Evolutionary conservation across 2,329 filamentous ascomycete genomes (phyloP).

Genomic region (Berkeleyomyces rouxiae): DNA sequence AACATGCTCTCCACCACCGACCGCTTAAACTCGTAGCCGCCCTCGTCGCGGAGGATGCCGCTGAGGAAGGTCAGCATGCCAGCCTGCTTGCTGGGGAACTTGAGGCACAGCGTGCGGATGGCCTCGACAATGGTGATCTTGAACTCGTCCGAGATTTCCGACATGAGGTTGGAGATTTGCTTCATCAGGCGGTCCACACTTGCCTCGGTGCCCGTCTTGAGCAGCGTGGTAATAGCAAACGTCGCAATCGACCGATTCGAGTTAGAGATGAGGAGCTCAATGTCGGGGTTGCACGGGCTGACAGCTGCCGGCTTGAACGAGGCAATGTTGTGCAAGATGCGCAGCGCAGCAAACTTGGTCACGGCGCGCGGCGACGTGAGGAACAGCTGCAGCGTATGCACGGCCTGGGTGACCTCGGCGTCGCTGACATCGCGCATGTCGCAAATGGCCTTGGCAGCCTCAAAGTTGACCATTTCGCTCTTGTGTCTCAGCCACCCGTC

Average conservation of each 20-base stretch:
- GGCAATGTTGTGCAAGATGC: slow-evolving; percentile 90
- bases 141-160: slow-evolving; percentile 97
- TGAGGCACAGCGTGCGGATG: slow-evolving; percentile 87
- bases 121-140: slow-evolving; percentile 99
- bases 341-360: slow-evolving; percentile 92
- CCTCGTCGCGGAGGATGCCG: slow-evolving; percentile 90
- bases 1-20: slow-evolving; percentile 98
- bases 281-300: slow-evolving; percentile 87
- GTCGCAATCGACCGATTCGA: slow-evolving; percentile 94
- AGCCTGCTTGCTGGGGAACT: slow-evolving; percentile 96
- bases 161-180: slow-evolving; percentile 96
- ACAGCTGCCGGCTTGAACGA: slow-evolving; percentile 92
- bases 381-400: slow-evolving; percentile 92
- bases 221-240: slow-evolving; percentile 91
- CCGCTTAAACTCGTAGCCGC: slow-evolving; percentile 95
- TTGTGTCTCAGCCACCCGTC: slow-evolving; percentile 96
- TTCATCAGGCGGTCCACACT: slow-evolving; percentile 97
- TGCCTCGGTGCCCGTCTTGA: slow-evolving; percentile 96
- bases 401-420: slow-evolving; percentile 75
- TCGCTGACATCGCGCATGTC: slow-evolving; percentile 88
- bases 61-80: slow-evolving; percentile 96
- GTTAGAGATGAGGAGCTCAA: slow-evolving; percentile 92
- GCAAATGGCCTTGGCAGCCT: slow-evolving; percentile 95
- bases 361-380: slow-evolving; percentile 87
- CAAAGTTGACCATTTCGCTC: slow-evolving; percentile 99